Evolutionary conservation across 2,329 filamentous ascomycete genomes (phyloP).

Genomic region (Daldinia sp.): DNA sequence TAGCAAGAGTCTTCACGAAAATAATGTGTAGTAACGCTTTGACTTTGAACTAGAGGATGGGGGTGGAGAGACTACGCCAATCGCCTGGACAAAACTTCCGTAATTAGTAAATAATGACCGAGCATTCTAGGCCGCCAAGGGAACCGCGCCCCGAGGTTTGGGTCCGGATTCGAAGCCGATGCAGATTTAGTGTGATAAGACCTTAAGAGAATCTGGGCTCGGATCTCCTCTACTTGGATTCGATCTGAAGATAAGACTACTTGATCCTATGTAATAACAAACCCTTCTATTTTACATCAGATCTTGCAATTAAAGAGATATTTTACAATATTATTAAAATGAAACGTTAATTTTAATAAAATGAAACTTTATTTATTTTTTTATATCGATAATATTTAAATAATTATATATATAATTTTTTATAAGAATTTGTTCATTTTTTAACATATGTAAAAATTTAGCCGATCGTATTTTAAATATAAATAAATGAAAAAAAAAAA

Average conservation of each 20-base stretch:
- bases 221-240: constrained; percentile 18
- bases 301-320: neutral
- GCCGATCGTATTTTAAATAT: too few relatives aligned
- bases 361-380: too few relatives aligned
- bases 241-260: constrained; percentile 2
- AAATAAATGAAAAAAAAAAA: too few relatives aligned
- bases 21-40: neutral
- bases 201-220: constrained; percentile 22
- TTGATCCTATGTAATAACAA: neutral
- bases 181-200: constrained; percentile 21
- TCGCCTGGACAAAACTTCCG: constrained; percentile 20
- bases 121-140: constrained; percentile 23
- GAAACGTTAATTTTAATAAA: too few relatives aligned
- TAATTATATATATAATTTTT: too few relatives aligned
- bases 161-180: constrained; percentile 26
- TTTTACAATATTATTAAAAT: too few relatives aligned
- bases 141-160: constrained; percentile 8
- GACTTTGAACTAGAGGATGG: neutral
- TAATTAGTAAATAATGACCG: constrained; percentile 35
- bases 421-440: too few relatives aligned
- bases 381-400: too few relatives aligned
- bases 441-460: too few relatives aligned
- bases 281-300: neutral
- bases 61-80: neutral
- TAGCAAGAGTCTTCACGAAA: neutral